Evolutionary conservation across 257 asterid genomes (phyloP), one percentile per base, ranked within the genome.

Genomic region (Ligustrum vulgare): DNA sequence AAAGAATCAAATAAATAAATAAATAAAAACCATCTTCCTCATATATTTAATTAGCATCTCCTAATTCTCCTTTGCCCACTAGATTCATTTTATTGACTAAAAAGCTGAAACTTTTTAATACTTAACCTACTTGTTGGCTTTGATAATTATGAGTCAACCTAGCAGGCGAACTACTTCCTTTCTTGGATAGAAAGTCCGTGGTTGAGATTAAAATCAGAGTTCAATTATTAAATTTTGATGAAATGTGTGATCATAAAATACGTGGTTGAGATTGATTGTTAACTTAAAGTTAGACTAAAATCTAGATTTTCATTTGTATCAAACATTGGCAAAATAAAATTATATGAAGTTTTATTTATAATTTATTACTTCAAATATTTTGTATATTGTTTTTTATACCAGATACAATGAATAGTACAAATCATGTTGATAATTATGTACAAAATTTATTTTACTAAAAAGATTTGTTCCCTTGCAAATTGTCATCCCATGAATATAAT

Each of bases 71-170:
- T n/a, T 45, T 45, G 6, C 20, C 56, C 56, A n/a, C 63, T 54
- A 54, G 63, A 54, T 54, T 54, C 63, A 54, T 54, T 54, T 54
- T 54, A 54, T 54, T 54, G 63, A 54, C 63, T n/a, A 54, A 54
- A 54, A n/a, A 6, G 63, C 63, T n/a, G 23, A 25, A 54, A 54
- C 28, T 54, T 54, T 54, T 54, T 3, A 54, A 5, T 54, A 54
- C n/a, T 54, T 54, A n/a, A 54, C 10, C 63, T 54, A 54, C 8
- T 54, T 54, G 63, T 54, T 54, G 63, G 63, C 28, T 54, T 54
- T 1, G 23, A 54, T n/a, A n/a, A 54, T 28, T 28, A 1, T 54
- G 25, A 54, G 56, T 54, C 63, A n/a, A 54, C 28, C 20, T 54
- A 54, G 63, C 63, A 54, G 28, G 25, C 63, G 63, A 54, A 18